Evolutionary conservation across 768 basidiomycete species (phyloP), one percentile per base, ranked within the genome.

Genomic region (Heimioporus sp.): DNA sequence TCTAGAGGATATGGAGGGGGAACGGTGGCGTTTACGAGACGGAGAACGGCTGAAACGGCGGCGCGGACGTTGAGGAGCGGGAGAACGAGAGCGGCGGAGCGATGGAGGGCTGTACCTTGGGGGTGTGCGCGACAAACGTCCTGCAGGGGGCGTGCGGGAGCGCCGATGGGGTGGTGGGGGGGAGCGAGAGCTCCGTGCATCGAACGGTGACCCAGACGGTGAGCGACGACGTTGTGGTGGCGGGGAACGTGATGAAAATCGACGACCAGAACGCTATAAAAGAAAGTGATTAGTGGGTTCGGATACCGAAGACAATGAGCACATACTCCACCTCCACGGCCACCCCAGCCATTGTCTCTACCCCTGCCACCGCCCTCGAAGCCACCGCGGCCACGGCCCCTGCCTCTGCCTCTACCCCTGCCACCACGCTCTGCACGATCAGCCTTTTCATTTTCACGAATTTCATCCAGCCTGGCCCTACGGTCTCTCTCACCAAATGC

Each of bases 401-500:
- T 69, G 0, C 84, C 84, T n/a, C 83, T 62, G 2, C 86, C 82
- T 2, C 85, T 65, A 3, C 85, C 80, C 10, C 82, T 72, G 1
- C 80, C 79, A 34, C 60, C 63, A 20, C 76, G 76, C 30, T 75
- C 69, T 3, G 73, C 74, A 42, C 72, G 66, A 0, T 70, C 72
- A 13, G 75, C 76, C 43, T 82, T 73, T 46, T 83, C 86, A n/a
- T 73, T 72, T 21, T 83, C 82, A 39, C 86, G 74, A 11, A 88
- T 77, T 53, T 90, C 87, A 54, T 90, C 84, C 20, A 91, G 69
- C 39, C 83, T 77, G 42, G 76, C 73, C 21, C 90, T 74, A 49
- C 89, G 78, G 62, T 89, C 87, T 46, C 86, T 76, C 61, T 90
- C 86, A 40, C 84, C 83, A 49, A 90, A 74, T 3, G 82, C 81